These are phyloP conservation scores for Porphyrellus cyaneotinctus DNA, from an alignment of 768 basidiomycete genomes.

Conservation along the genomic window DNA sequence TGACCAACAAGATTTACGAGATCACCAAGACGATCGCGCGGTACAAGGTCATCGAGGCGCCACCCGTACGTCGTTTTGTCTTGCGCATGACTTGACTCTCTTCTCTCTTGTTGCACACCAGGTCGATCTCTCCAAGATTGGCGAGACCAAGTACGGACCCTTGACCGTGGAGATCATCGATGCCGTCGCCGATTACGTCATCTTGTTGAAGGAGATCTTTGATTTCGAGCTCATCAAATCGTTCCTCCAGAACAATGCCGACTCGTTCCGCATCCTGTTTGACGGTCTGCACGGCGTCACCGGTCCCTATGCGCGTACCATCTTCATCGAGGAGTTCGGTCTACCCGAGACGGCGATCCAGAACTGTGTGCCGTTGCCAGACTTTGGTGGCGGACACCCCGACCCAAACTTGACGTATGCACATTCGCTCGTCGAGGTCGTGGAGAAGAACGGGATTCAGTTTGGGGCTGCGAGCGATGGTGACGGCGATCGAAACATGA, in stretches of 20 bases:
- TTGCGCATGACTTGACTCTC: not conserved
- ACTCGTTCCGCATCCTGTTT: conserved; percentile 83
- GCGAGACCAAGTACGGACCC: conserved; percentile 77
- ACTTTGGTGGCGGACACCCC: conserved; percentile 97
- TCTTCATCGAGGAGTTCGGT: conserved; percentile 79
- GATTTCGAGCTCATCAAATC: conserved; percentile 89
- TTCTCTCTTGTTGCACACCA: conserved; percentile 24
- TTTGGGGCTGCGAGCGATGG: conserved; percentile 98
- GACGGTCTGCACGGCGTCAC: conserved; percentile 97
- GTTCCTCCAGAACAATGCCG: conserved; percentile 70
- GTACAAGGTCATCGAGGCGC: conserved; percentile 81
- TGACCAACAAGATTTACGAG: conserved; percentile 91
- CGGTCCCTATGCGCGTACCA: conserved; percentile 89
- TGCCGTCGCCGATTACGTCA: conserved; percentile 85
- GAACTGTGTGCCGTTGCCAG: conserved; percentile 87
- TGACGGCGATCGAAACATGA: conserved; percentile 99
- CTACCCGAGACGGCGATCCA: conserved; percentile 79
- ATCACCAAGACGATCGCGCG: conserved; percentile 80
- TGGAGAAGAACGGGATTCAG: conserved; percentile 78
- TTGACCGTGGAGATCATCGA: conserved; percentile 88
- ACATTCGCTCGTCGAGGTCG: conserved; percentile 85
- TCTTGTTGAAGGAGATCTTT: conserved; percentile 83
- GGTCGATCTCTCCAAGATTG: conserved; percentile 83
- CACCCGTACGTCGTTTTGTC: conserved; percentile 51
- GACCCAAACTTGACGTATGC: conserved; percentile 99